A percentile compares a stretch with the other conserved stretches of the same genome.
phyloP scores from a whole-genome alignment of 2,329 filamentous ascomycete genomes.

The Xylaria digitata region DNA sequence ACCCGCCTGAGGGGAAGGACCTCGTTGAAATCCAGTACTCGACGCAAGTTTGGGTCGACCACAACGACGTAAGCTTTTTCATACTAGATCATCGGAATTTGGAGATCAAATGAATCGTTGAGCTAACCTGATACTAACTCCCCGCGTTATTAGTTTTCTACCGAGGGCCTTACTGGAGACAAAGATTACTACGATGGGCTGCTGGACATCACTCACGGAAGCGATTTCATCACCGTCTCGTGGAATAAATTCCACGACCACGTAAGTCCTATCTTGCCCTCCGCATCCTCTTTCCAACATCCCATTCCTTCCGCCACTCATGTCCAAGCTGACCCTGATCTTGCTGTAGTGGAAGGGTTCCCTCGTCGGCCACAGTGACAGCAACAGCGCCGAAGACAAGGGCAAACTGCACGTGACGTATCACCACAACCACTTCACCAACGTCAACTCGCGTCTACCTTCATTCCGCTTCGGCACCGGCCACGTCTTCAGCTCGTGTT shows the following conservation, averaged over 20 bases:
- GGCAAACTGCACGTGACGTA: constrained; percentile 73
- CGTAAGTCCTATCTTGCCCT: constrained; percentile 28
- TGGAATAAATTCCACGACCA: constrained; percentile 59
- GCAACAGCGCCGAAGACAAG: constrained; percentile 67
- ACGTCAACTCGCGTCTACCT: constrained; percentile 72
- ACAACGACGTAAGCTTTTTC: constrained; percentile 52
- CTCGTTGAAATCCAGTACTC: constrained; percentile 54
- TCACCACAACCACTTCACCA: constrained; percentile 73
- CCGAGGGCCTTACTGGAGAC: constrained; percentile 49
- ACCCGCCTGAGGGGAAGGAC: constrained; percentile 62
- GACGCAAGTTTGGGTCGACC: constrained; percentile 61
- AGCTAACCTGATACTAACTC: constrained; percentile 4
- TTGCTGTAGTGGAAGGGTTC: constrained; percentile 61
- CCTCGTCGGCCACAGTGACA: constrained; percentile 70
- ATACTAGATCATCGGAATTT: constrained; percentile 18
- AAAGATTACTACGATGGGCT: constrained; percentile 60
- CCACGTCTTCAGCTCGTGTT: constrained; percentile 68
- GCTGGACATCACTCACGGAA: constrained; percentile 58
- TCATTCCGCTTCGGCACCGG: constrained; percentile 74
- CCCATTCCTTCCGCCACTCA: neutral
- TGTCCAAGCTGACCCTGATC: neutral
- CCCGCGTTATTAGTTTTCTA: constrained; percentile 37
- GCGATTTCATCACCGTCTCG: constrained; percentile 58
- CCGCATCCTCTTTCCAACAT: neutral
- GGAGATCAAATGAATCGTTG: neutral